Percentiles rank a stretch among this genome's conserved stretches.
Evolutionary conservation across 2,329 filamentous ascomycete species (phyloP).

Genomic region (Sordariomycetes sp.): DNA sequence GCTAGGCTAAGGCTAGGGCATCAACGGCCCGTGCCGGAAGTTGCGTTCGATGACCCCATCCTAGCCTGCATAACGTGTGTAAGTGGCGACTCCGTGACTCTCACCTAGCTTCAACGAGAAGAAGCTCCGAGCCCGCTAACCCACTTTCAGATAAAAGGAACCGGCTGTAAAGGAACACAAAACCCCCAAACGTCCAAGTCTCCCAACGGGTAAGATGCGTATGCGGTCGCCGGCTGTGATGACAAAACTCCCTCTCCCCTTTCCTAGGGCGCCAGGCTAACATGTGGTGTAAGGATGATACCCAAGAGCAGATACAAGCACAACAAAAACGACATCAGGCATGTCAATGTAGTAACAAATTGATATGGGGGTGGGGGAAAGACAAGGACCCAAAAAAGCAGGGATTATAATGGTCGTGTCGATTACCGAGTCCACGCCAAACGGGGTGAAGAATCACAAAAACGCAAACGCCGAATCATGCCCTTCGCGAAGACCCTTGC

Average conservation of each 20-base stretch:
- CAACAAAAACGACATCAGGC: neutral
- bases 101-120: neutral
- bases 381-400: neutral
- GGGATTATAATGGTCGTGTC: neutral
- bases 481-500: slow-evolving; percentile 2
- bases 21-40: too few relatives aligned
- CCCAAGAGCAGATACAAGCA: neutral
- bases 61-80: too few relatives aligned
- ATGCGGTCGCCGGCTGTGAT: neutral
- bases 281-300: neutral
- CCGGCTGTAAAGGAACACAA: neutral
- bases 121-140: neutral
- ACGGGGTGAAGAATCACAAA: neutral
- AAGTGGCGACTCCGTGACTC: neutral
- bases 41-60: too few relatives aligned
- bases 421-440: neutral
- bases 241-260: neutral
- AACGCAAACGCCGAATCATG: slow-evolving; percentile 1
- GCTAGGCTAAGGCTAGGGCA: too few relatives aligned
- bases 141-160: neutral
- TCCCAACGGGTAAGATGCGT: neutral
- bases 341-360: neutral
- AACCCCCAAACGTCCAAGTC: neutral
- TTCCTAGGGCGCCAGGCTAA: neutral
- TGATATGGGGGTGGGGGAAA: neutral